Evolutionary conservation across 805 yeast species (phyloP), one percentile per base, ranked within the genome.

Genomic region (Candida andamanensis): DNA sequence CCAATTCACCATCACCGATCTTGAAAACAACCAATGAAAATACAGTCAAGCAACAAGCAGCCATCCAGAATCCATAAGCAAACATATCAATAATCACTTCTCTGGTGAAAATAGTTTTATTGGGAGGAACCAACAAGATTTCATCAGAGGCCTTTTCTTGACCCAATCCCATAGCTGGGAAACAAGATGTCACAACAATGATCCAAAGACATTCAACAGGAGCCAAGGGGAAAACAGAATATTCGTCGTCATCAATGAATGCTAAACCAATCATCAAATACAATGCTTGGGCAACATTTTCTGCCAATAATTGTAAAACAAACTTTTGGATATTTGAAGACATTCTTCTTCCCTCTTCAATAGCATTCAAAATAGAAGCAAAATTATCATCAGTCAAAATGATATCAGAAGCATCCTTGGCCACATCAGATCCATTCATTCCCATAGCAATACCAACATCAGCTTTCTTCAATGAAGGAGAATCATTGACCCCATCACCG

Each of bases 401-500:
- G 95, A 89, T 89, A 58, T 89, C 97, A 4, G 95, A 80, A 2
- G 97, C 97, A 57, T 89, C 97, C 50, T 89, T 89, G 28, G 97
- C 97, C 23, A 89, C 97, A 58, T 89, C 97, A 0, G 97, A 87
- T 34, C 97, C 97, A 65, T 83, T 79, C 49, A 75, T 73, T 37
- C 85, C 89, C 90, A 87, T 86, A 15, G 95, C 80, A 46, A 89
- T 85, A 51, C 97, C 97, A 44, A 87, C 87, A 59, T 87, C 95
- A 4, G 97, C 96, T 45, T 86, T 69, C 50, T 87, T 87, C 48
- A 89, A 69, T 7, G 96, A 95, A 8, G 97, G 97, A 0, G 97
- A 95, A 64, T 87, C 97, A 56, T 87, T 87, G 11, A 89, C 95
- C 58, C 97, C 97, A 60, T 87, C 97, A 49, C 97, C 97, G 10